Conservation (phyloP, 78 protist genomes). For the Dictyostelium capitatum region DNA sequence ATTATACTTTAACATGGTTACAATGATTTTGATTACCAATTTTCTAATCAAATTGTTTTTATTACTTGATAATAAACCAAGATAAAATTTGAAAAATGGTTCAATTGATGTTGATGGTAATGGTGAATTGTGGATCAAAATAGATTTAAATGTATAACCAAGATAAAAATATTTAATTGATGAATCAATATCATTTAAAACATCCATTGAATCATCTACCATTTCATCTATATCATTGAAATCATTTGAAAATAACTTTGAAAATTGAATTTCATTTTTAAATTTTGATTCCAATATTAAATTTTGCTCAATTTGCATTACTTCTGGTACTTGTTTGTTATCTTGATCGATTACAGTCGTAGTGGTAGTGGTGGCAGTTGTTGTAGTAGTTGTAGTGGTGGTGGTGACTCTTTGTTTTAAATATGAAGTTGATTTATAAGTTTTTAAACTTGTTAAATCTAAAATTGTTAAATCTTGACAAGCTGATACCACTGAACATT, state of each 20-base stretch:
- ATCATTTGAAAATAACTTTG: neutral
- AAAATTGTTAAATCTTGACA: neutral
- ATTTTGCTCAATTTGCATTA: neutral
- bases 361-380: no score
- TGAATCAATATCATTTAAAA: neutral
- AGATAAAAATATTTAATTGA: conserved; percentile 9
- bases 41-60: conserved; percentile 36
- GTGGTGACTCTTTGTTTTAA: neutral
- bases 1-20: conserved; percentile 3
- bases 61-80: conserved; percentile 4
- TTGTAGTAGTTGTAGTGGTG: no score
- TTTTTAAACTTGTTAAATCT: neutral
- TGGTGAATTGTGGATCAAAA: neutral
- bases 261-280: neutral
- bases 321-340: neutral
- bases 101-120: neutral
- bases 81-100: neutral
- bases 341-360: neutral
- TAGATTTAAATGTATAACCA: neutral
- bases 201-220: neutral
- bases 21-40: neutral
- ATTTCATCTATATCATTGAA: neutral
- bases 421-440: neutral
- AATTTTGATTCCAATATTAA: conserved; percentile 8
- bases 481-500: neutral